Conservation (phyloP, 768 basidiomycete genomes). For the Mycena sanguinolenta region DNA sequence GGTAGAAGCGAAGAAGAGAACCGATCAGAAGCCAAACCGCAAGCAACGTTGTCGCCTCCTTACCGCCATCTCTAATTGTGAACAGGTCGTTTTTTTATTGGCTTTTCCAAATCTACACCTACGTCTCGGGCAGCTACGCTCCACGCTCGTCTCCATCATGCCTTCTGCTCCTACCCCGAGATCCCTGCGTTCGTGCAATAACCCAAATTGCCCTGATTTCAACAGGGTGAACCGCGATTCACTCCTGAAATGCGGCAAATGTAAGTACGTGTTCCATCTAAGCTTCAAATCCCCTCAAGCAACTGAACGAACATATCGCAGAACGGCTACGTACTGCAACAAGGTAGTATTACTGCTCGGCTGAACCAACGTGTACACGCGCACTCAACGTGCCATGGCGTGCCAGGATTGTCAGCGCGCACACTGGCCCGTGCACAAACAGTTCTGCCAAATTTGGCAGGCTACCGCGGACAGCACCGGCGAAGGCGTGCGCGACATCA, state of each 20-base stretch:
- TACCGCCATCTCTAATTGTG: too few relatives aligned
- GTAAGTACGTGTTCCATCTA: slow-evolving; percentile 18
- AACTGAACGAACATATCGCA: slow-evolving; percentile 13
- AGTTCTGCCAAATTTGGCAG: slow-evolving; percentile 21
- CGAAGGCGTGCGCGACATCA: slow-evolving; percentile 24
- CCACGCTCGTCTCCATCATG: slow-evolving; percentile 2
- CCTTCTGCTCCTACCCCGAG: slow-evolving; percentile 2
- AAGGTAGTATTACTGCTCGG: slow-evolving; percentile 10
- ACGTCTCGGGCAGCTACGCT: too few relatives aligned
- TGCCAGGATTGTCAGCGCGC: slow-evolving; percentile 29
- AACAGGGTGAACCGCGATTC: slow-evolving; percentile 11
- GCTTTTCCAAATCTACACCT: too few relatives aligned
- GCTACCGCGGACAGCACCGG: slow-evolving; percentile 11
- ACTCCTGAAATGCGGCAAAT: slow-evolving; percentile 19
- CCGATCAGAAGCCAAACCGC: too few relatives aligned
- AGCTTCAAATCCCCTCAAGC: too few relatives aligned
- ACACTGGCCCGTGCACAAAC: slow-evolving; percentile 31
- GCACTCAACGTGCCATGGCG: not conserved
- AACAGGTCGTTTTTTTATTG: too few relatives aligned
- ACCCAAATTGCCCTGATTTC: slow-evolving; percentile 1
- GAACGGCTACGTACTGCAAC: slow-evolving; percentile 27
- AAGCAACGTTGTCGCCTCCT: too few relatives aligned
- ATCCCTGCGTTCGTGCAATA: slow-evolving; percentile 29
- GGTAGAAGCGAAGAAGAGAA: too few relatives aligned
- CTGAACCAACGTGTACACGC: not conserved